phyloP scores from a whole-genome alignment of 73 alveolate genomes.

The Effrenium voratum region DNA sequence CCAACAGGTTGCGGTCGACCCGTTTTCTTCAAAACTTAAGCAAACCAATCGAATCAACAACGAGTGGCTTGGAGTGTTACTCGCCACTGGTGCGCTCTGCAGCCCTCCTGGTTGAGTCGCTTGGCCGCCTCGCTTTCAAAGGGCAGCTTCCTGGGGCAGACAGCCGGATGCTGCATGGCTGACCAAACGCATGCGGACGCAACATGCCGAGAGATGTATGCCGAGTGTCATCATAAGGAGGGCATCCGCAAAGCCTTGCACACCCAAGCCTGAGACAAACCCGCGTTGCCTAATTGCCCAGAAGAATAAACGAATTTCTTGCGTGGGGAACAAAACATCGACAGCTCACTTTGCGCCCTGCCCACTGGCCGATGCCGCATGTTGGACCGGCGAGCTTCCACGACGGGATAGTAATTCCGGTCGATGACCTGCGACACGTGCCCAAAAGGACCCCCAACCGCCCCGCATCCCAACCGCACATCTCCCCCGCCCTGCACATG shows the following conservation, averaged over 20 bases:
- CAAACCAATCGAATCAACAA: too few relatives aligned
- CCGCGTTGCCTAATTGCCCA: slow-evolving; percentile 92
- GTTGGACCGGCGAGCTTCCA: slow-evolving; percentile 97
- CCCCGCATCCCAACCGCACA: too few relatives aligned
- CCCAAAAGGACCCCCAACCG: not conserved
- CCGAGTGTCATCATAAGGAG: slow-evolving; percentile 95
- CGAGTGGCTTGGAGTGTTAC: too few relatives aligned
- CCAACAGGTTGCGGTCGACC: too few relatives aligned
- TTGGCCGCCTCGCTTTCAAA: slow-evolving; percentile 97
- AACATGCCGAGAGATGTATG: too few relatives aligned
- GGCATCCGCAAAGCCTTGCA: slow-evolving; percentile 98
- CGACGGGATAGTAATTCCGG: slow-evolving; percentile 97
- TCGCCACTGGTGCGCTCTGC: too few relatives aligned
- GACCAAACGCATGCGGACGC: too few relatives aligned
- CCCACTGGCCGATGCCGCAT: slow-evolving; percentile 99
- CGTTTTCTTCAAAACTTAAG: too few relatives aligned
- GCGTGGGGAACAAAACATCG: not conserved
- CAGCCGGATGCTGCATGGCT: too few relatives aligned
- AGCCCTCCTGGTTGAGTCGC: slow-evolving; percentile 95
- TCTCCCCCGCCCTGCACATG: too few relatives aligned
- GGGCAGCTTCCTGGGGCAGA: slow-evolving; percentile 95
- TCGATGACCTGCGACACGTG: slow-evolving; percentile 95
- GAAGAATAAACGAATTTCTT: not conserved
- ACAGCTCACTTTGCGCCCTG: slow-evolving; percentile 96
- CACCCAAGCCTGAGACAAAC: slow-evolving; percentile 97